phyloP scores from a whole-genome alignment of 805 yeast species.

The Ogataea zsoltii region DNA sequence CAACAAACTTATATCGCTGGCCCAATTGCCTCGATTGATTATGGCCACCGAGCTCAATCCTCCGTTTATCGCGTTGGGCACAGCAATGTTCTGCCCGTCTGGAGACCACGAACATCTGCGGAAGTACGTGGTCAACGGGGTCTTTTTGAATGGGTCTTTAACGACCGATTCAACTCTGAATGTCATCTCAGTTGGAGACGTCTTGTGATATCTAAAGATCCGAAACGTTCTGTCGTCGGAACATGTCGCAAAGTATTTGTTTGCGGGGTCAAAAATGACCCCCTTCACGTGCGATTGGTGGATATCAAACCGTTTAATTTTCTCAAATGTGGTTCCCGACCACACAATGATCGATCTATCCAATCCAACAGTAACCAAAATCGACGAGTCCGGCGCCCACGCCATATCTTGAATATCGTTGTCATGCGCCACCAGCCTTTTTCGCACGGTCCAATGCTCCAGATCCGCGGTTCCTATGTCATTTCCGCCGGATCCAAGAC shows the following conservation, averaged over 20 bases:
- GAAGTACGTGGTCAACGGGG: conserved; percentile 91
- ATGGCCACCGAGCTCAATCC: conserved; percentile 75
- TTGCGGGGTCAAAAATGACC: conserved; percentile 96
- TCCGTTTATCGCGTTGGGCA: conserved; percentile 83
- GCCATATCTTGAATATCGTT: conserved; percentile 97
- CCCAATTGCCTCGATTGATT: conserved; percentile 80
- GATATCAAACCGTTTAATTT: conserved; percentile 83
- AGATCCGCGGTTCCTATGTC: conserved; percentile 70
- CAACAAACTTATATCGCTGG: conserved; percentile 66
- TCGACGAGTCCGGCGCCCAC: conserved; percentile 94
- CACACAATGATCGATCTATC: conserved; percentile 92
- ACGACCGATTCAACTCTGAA: conserved; percentile 86
- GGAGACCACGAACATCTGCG: conserved; percentile 88
- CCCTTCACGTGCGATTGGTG: conserved; percentile 97
- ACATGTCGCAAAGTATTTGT: conserved; percentile 94
- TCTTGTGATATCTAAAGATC: conserved; percentile 78
- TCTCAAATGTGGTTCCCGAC: conserved; percentile 91
- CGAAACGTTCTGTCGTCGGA: conserved; percentile 93
- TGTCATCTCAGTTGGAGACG: conserved; percentile 66
- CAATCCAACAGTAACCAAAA: conserved; percentile 90
- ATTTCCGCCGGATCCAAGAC: conserved; percentile 10
- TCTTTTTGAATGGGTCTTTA: conserved; percentile 78
- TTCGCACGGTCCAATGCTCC: conserved; percentile 94
- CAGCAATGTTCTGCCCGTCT: conserved; percentile 84
- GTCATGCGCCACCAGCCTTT: conserved; percentile 93